phyloP scores from a whole-genome alignment of 768 basidiomycete genomes.

The Scleroderma citrinum region DNA sequence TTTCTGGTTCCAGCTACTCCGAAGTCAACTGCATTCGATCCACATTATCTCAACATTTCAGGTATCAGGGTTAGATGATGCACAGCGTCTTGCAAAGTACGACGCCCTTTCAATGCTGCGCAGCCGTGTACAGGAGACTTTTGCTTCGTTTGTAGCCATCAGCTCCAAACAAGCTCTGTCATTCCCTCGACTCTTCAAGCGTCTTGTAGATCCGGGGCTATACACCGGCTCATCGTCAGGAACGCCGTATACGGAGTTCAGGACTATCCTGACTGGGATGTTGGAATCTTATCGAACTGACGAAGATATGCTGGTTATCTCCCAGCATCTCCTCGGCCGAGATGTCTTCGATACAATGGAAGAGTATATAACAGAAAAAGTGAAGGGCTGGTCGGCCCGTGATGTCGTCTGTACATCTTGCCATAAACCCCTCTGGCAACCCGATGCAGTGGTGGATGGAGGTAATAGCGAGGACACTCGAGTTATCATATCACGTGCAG shows the following conservation, averaged over 20 bases:
- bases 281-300: slow-evolving; percentile 90
- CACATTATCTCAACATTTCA: slow-evolving; percentile 56
- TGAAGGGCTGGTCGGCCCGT: slow-evolving; percentile 56
- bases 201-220: slow-evolving; percentile 73
- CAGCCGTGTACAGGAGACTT: slow-evolving; percentile 75
- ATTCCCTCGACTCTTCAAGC: slow-evolving; percentile 89
- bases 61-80: slow-evolving; percentile 15
- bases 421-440: slow-evolving; percentile 37
- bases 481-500: slow-evolving; percentile 53
- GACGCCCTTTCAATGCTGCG: slow-evolving; percentile 49
- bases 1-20: slow-evolving; percentile 84
- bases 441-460: slow-evolving; percentile 10
- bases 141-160: slow-evolving; percentile 78
- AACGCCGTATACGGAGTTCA: slow-evolving; percentile 84
- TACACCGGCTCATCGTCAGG: slow-evolving; percentile 43
- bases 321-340: slow-evolving; percentile 71
- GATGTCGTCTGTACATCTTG: slow-evolving; percentile 49
- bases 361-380: slow-evolving; percentile 49
- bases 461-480: slow-evolving; percentile 15
- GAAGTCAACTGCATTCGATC: slow-evolving; percentile 74
- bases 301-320: slow-evolving; percentile 82
- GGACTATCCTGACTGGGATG: slow-evolving; percentile 90
- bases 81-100: slow-evolving; percentile 16
- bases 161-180: slow-evolving; percentile 76
- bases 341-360: slow-evolving; percentile 77